phyloP scores from a whole-genome alignment of 345 rosid genomes.

The Viola odorata region DNA sequence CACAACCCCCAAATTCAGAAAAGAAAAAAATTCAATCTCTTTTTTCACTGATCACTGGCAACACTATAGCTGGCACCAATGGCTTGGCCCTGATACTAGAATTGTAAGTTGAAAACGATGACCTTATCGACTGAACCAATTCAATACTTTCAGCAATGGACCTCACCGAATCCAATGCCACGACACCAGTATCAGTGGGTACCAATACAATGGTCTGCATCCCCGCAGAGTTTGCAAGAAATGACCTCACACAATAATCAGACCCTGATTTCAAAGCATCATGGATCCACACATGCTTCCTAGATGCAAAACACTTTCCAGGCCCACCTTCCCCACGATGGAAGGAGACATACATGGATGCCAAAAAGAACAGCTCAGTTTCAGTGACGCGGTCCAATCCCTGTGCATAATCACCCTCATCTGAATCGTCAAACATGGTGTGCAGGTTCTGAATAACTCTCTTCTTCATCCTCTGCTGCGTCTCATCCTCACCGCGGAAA shows the following conservation, averaged over 20 bases:
- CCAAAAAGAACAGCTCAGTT: constrained; percentile 86
- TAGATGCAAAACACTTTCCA: constrained; percentile 71
- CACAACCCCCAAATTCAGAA: constrained; percentile 32
- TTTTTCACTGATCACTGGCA: constrained; percentile 32
- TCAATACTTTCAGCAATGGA: constrained; percentile 58
- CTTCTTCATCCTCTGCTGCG: constrained; percentile 80
- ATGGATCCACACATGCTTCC: constrained; percentile 69
- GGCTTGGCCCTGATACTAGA: constrained; percentile 35
- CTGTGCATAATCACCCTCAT: constrained; percentile 76
- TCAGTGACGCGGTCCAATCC: constrained; percentile 87
- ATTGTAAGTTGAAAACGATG: constrained; percentile 41
- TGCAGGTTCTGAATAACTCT: constrained; percentile 83
- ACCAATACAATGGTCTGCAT: constrained; percentile 77
- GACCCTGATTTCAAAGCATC: constrained; percentile 42
- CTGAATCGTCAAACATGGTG: constrained; percentile 72
- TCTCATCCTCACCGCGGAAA: constrained; percentile 45
- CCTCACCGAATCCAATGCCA: constrained; percentile 90
- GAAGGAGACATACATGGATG: constrained; percentile 97
- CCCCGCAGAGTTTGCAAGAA: constrained; percentile 73
- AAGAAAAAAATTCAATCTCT: constrained; percentile 38
- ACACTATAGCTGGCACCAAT: constrained; percentile 8
- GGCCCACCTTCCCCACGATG: constrained; percentile 89
- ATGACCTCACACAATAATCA: constrained; percentile 83
- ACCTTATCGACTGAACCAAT: constrained; percentile 47
- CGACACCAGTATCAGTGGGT: constrained; percentile 83